Conservation (phyloP, 768 basidiomycete genomes). For the Calocybe indica region DNA sequence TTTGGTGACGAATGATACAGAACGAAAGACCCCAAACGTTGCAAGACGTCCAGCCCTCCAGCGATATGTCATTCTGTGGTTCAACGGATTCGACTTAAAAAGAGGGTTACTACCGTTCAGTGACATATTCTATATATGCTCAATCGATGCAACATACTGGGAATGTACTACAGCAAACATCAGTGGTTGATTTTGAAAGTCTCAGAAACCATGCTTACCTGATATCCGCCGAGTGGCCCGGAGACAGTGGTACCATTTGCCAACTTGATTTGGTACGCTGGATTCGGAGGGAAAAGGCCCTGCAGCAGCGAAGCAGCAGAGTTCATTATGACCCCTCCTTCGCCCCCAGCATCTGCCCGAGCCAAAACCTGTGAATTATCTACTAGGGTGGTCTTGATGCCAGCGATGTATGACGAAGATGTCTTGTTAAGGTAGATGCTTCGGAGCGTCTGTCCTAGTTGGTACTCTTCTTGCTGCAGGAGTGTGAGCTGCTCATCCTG, state of each 20-base stretch:
- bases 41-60: constrained; percentile 66
- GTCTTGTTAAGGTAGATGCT: constrained; percentile 46
- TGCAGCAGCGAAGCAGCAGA: constrained; percentile 65
- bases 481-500: neutral
- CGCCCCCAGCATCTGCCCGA: constrained; percentile 65
- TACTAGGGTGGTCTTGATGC: constrained; percentile 29
- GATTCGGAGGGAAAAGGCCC: constrained; percentile 55
- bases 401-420: constrained; percentile 47
- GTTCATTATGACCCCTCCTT: constrained; percentile 61
- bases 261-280: constrained; percentile 43
- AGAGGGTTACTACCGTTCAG: neutral
- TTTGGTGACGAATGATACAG: neutral
- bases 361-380: constrained; percentile 34
- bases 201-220: constrained; percentile 20
- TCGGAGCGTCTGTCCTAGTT: constrained; percentile 48
- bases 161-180: constrained; percentile 21
- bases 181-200: neutral
- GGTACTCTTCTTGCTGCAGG: constrained; percentile 47
- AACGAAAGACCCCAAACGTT: constrained; percentile 26
- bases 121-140: too few species aligned
- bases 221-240: constrained; percentile 64
- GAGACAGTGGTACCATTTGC: constrained; percentile 57
- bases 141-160: constrained; percentile 22
- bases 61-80: constrained; percentile 50
- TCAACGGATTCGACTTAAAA: constrained; percentile 55